phyloP scores from a whole-genome alignment of 2,329 filamentous ascomycete species.

The Aspergillus jensenii region DNA sequence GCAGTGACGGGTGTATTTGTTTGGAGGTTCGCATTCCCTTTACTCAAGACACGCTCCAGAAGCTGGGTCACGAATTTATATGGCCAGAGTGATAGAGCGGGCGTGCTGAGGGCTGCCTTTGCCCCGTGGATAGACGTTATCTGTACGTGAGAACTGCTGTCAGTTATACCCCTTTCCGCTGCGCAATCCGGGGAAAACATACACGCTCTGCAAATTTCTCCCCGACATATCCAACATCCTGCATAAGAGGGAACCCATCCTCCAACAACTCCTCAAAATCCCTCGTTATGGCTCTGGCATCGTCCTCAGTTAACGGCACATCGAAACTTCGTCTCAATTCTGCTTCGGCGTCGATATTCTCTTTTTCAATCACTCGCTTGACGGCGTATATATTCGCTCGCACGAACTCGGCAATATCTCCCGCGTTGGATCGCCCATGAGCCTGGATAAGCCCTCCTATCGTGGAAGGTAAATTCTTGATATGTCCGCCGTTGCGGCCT shows the following conservation, averaged over 20 bases:
- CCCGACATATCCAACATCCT: neutral
- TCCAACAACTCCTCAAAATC: neutral
- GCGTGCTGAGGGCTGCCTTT: neutral
- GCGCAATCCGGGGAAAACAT: neutral
- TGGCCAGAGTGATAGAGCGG: neutral
- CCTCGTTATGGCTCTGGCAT: neutral
- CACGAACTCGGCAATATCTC: neutral
- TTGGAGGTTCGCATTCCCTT: neutral
- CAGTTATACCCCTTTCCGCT: accelerated
- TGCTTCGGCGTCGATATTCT: neutral
- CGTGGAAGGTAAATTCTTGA: constrained; percentile 35
- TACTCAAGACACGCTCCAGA: neutral
- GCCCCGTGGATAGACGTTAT: neutral
- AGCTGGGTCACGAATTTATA: neutral
- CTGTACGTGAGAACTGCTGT: neutral
- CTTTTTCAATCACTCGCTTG: neutral
- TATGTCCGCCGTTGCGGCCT: constrained; percentile 33
- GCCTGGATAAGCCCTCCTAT: neutral
- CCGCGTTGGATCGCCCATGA: neutral
- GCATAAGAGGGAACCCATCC: neutral
- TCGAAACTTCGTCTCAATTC: neutral
- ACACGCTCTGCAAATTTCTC: neutral
- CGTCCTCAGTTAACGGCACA: neutral
- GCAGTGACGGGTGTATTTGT: neutral
- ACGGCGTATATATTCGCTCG: neutral